Evolutionary conservation across 352 stramenopile genomes (phyloP), one percentile per base, ranked within the genome.

Genomic region (Phytophthora boehmeriae): DNA sequence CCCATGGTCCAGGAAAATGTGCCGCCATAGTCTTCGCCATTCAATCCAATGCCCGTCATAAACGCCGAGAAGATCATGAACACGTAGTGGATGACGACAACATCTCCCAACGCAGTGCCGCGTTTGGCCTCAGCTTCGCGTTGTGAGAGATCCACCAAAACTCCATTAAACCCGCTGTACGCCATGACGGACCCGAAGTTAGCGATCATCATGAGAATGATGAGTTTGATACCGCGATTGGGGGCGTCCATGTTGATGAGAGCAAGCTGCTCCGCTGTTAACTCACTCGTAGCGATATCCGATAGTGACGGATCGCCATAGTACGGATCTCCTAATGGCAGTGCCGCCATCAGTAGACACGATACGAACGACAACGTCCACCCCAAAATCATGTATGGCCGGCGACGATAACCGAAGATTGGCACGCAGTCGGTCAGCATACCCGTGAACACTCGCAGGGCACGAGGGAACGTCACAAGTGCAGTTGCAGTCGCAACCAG

Each of bases 361-460:
- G 56, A 62, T n/a, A 69, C 25, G 58, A 76, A 77, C 8, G 61
- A 62, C 38, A 83, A 11, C 8, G n/a, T 46, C 78, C 76, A 87
- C 5, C 86, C 86, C 28, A 90, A 49, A n/a, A 90, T 73, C 69
- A 95, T 81, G 63, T 96, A 96, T 19, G 86, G 80, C 19, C 86
- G 88, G 4, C 86, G 70, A 2, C 82, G 87, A 48, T 89, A 89
- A 38, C 86, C 82, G 50, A 74, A 80, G 57, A 96, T 89, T 16
- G 88, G 88, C 28, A 79, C 72, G 44, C 73, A 86, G 63, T 96
- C 88, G 1, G 71, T 82, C 5, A 95, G 46, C 41, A 95, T 76
- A 25, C 77, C 85, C 42, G 84, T 81, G 20, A 94, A 71, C 27
- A 83, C 27, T 1, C 75, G 75, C 32, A 86, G 76, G 3, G 71